Percentiles rank a stretch among this genome's conserved stretches.
phyloP scores from a whole-genome alignment of 805 yeast species.

The Hyphopichia homilentoma region DNA sequence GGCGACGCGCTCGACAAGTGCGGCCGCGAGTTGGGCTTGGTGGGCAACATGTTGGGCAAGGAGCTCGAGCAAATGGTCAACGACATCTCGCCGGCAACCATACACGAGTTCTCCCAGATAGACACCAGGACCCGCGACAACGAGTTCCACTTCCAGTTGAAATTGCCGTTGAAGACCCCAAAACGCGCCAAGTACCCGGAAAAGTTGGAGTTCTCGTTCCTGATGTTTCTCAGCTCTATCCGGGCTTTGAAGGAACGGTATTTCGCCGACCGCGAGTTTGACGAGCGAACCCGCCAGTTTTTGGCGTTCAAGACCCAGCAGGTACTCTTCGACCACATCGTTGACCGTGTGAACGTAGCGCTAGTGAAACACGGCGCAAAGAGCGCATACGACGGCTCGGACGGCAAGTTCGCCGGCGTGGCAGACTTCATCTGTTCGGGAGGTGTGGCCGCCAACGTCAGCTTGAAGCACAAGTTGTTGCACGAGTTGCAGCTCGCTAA shows the following conservation, averaged over 20 bases:
- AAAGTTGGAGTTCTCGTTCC: conserved; percentile 58
- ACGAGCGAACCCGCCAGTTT: conserved; percentile 36
- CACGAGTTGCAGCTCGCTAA: conserved; percentile 26
- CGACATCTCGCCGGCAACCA: conserved; percentile 26
- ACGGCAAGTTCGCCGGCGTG: conserved; percentile 39
- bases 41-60: conserved; percentile 82
- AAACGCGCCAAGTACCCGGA: conserved; percentile 26
- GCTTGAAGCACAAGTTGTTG: conserved; percentile 48
- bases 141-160: conserved; percentile 22
- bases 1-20: conserved; percentile 95
- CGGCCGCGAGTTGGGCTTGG: conserved; percentile 77
- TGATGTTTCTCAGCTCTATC: conserved; percentile 64
- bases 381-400: conserved; percentile 17
- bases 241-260: conserved; percentile 21
- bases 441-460: conserved; percentile 82
- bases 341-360: conserved; percentile 57
- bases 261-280: conserved; percentile 28
- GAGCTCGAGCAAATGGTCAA: conserved; percentile 63
- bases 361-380: conserved; percentile 30
- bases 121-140: conserved; percentile 18
- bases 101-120: conserved; percentile 14
- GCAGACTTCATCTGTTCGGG: conserved; percentile 79
- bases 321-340: conserved; percentile 67
- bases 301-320: conserved; percentile 61
- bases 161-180: conserved; percentile 30